phyloP scores from a whole-genome alignment of 2,329 filamentous ascomycete genomes.

The Trichoderma afroharzianum region DNA sequence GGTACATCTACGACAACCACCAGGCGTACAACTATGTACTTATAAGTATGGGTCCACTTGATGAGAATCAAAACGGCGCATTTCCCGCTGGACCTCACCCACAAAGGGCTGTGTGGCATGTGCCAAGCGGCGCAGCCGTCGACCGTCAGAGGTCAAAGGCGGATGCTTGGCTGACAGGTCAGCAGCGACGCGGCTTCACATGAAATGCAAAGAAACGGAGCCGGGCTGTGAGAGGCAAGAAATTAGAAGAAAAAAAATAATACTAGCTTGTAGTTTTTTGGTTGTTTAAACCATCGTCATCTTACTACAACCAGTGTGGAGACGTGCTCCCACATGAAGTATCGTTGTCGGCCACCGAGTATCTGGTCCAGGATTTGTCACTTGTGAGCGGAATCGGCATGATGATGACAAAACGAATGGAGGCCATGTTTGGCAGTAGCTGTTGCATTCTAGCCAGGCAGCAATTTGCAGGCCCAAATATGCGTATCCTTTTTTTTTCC shows the following conservation, averaged over 20 bases:
- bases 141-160: not conserved
- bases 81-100: conserved; percentile 7
- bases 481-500: not conserved
- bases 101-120: conserved; percentile 12
- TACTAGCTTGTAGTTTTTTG: not conserved
- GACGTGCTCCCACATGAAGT: not conserved
- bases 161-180: conserved; percentile 13
- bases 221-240: not conserved
- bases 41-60: conserved; percentile 15
- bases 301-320: conserved; percentile 9
- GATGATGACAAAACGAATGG: not conserved
- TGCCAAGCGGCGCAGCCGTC: conserved; percentile 15
- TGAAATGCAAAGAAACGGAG: conserved; percentile 10
- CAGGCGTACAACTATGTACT: conserved; percentile 9
- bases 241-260: not conserved
- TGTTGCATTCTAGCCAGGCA: conserved; percentile 2
- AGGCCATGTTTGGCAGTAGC: not conserved
- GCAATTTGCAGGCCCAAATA: not conserved
- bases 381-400: not conserved
- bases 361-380: conserved; percentile 1
- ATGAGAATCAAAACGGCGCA: not conserved
- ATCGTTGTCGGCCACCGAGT: not conserved
- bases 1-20: not conserved
- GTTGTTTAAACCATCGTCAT: conserved; percentile 4
- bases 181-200: not conserved